A percentile compares a stretch with the other conserved stretches of the same genome.
phyloP scores from a whole-genome alignment of 345 rosid genomes.

The Iberis pinnata region DNA sequence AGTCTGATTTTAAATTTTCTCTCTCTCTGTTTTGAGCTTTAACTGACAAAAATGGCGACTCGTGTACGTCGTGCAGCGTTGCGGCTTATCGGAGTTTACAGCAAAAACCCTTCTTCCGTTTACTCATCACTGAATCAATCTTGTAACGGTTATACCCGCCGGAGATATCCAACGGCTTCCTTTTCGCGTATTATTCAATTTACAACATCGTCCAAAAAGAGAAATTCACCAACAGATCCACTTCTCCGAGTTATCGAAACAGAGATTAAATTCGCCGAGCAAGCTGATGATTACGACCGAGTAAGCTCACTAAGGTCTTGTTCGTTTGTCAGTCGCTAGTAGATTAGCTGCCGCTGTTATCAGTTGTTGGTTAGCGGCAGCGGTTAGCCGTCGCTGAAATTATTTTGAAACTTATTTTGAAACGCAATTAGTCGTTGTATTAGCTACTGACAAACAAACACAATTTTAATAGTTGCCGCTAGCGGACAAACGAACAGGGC shows the following conservation, averaged over 20 bases:
- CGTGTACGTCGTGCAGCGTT: conserved; percentile 30
- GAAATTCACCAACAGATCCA: conserved; percentile 40
- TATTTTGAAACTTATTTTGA: too few relatives aligned
- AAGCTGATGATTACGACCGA: conserved; percentile 47
- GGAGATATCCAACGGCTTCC: conserved; percentile 15
- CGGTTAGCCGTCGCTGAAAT: too few relatives aligned
- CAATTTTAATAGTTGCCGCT: too few relatives aligned
- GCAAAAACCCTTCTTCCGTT: conserved; percentile 27
- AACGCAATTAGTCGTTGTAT: too few relatives aligned
- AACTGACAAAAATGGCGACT: conserved; percentile 22
- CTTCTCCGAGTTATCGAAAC: conserved; percentile 57
- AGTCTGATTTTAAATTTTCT: too few relatives aligned
- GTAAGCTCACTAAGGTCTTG: conserved; percentile 37
- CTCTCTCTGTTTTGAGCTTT: conserved; percentile 3
- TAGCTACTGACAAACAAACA: too few relatives aligned
- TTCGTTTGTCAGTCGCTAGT: too few relatives aligned
- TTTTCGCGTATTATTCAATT: conserved; percentile 15
- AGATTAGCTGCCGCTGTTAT: too few relatives aligned
- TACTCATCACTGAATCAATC: conserved; percentile 26
- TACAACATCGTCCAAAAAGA: conserved; percentile 36
- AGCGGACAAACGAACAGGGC: too few relatives aligned
- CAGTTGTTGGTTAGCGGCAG: too few relatives aligned
- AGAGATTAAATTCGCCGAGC: conserved; percentile 58
- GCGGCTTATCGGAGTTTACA: conserved; percentile 34
- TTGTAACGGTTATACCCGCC: neutral